Base-by-base conservation (phyloP, 2,329 filamentous ascomycete species). In the Thermomyces lanuginosus region DNA sequence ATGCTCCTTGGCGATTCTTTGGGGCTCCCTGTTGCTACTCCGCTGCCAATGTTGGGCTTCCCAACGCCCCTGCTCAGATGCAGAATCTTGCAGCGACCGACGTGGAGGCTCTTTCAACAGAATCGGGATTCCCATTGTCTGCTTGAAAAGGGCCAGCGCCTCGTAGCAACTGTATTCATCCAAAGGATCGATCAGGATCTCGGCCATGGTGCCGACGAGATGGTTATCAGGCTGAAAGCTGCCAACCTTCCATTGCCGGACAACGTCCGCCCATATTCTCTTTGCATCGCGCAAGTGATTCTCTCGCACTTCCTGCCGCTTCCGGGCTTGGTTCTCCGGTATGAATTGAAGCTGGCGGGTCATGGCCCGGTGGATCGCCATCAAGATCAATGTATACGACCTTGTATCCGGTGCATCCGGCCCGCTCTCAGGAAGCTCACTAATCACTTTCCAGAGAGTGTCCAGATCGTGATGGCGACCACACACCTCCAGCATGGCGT, bases 401-500 rank as follows among this genome's bases (percentile, higher is more conserved):
- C 67, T 42, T 37, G 60, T 52, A 51, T 91, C 69, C 3, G 84
- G 74, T 10, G 72, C 58, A 16, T 69, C 66, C 0, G 64, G 46
- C 0, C 71, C 76, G 6, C 48, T 55, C 8, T 73, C 65, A 9
- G 83, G 76, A 31, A 86, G 64, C 16, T 73, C 71, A n/a, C 70
- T 65, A 22, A 75, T 69, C 36, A 93, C 65, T 29, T 67, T 66
- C 63, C 89, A 92, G 39, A 95, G 57, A 9, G 74, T 69, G 38
- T 92, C 82, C 49, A 92, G 63, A 45, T 93, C 76, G 8, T 63
- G 50, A 3, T 78, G 75, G 31, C 70, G 65, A 24, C 75, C 68
- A 48, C 84, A 95, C 6, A 89, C 77, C 32, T 74, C 72, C 22
- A 98, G 59, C n/a, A 83, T 70, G 6, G 84, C 80, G 47, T 98